A percentile compares a stretch with the other conserved stretches of the same genome.
These are phyloP conservation scores for Kernera saxatilis DNA, from an alignment of 345 rosid genomes.

Conservation along the genomic window DNA sequence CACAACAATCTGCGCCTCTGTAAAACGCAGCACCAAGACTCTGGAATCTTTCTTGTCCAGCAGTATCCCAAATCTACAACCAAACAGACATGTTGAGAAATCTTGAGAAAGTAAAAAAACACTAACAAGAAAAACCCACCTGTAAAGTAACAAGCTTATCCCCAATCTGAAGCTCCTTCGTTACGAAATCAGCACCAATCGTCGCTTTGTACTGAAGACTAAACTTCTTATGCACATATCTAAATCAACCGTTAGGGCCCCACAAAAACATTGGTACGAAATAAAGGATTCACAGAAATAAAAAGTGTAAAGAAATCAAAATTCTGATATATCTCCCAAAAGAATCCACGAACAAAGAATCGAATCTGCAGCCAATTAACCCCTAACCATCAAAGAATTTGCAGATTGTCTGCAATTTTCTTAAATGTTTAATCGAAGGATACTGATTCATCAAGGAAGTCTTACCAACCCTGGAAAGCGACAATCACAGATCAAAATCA, in stretches of 20 bases:
- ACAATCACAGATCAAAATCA: conserved; percentile 19
- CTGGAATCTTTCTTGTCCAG: conserved; percentile 96
- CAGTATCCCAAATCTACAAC: conserved; percentile 95
- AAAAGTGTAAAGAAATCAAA: background rate
- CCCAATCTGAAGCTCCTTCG: conserved; percentile 90
- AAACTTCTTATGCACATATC: conserved; percentile 84
- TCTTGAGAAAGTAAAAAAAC: background rate
- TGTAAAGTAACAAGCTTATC: conserved; percentile 91
- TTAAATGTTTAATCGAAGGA: conserved; percentile 35
- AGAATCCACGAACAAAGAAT: background rate
- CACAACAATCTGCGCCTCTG: conserved; percentile 97
- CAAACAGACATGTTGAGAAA: background rate
- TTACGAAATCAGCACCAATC: conserved; percentile 98
- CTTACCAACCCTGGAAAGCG: conserved; percentile 81
- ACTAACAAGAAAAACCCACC: conserved; percentile 35
- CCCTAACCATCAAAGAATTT: too few relatives aligned
- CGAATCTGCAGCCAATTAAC: background rate
- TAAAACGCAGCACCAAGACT: conserved; percentile 97
- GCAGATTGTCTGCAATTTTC: background rate
- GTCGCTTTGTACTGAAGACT: conserved; percentile 98
- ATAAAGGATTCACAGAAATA: conserved; percentile 1
- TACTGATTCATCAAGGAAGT: conserved; percentile 99
- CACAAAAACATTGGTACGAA: background rate
- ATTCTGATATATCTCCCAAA: background rate
- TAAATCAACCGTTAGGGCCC: conserved; percentile 30